A percentile compares a stretch with the other conserved stretches of the same genome.
These are phyloP conservation scores for Miscanthus sacchariflorus DNA, from an alignment of 202 grass and related monocot genomes.

Conservation along the genomic window DNA sequence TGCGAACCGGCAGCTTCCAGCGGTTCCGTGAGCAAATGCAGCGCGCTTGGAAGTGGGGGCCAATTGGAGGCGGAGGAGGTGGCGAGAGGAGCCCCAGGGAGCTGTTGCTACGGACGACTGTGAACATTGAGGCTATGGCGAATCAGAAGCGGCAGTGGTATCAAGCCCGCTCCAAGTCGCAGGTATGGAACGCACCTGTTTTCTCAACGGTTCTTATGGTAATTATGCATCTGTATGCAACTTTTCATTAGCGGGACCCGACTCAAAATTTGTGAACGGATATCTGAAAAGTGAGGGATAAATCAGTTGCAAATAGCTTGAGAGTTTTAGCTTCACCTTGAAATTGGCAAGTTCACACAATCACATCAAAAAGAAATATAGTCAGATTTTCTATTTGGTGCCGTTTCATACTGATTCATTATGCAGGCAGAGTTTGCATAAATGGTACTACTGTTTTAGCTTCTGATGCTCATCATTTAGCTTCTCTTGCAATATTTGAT, in stretches of 20 bases:
- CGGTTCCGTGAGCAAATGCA: constrained; percentile 88
- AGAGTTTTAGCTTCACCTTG: constrained; percentile 28
- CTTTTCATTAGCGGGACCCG: not conserved
- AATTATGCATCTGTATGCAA: constrained; percentile 18
- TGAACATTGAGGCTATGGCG: constrained; percentile 95
- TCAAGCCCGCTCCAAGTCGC: constrained; percentile 74
- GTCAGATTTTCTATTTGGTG: not conserved
- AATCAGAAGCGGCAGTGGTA: constrained; percentile 97
- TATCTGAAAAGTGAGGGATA: constrained; percentile 6
- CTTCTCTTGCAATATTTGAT: constrained; percentile 25
- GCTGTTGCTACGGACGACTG: constrained; percentile 56
- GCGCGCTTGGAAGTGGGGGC: constrained; percentile 90
- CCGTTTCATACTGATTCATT: not conserved
- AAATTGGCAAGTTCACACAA: constrained; percentile 15
- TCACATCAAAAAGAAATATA: constrained; percentile 7
- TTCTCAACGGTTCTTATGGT: constrained; percentile 1
- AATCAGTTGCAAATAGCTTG: constrained; percentile 16
- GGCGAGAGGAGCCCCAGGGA: constrained; percentile 59
- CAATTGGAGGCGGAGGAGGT: constrained; percentile 46
- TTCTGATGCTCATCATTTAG: not conserved
- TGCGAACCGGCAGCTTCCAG: constrained; percentile 89
- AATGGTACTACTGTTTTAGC: constrained; percentile 6
- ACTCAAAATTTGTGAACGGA: constrained; percentile 11
- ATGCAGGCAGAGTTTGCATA: not conserved
- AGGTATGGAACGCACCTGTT: constrained; percentile 52